phyloP scores from a whole-genome alignment of 345 rosid species.

The Trapa bicornis region DNA sequence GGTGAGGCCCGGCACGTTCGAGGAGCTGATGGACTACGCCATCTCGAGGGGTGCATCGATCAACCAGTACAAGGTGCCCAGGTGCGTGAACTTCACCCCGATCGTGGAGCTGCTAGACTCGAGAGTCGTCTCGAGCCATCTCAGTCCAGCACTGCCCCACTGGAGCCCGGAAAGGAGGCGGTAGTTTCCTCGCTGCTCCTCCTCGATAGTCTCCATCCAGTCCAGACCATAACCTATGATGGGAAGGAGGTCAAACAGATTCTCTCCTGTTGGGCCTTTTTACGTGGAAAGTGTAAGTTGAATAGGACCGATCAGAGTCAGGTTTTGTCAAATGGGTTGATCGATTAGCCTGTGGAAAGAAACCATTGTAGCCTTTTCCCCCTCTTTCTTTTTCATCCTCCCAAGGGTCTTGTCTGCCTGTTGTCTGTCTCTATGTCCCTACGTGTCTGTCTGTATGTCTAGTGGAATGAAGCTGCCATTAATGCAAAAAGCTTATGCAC shows the following conservation, averaged over 20 bases:
- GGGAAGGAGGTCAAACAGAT: constrained; percentile 11
- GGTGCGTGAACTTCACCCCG: constrained; percentile 85
- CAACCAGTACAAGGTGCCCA: constrained; percentile 89
- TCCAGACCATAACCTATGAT: no score
- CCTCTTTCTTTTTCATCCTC: background rate
- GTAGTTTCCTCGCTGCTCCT: constrained; percentile 16
- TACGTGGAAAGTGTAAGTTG: constrained; percentile 11
- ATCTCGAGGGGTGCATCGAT: constrained; percentile 93
- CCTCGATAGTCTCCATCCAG: background rate
- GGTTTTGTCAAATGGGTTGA: constrained; percentile 13
- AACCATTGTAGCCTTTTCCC: constrained; percentile 4
- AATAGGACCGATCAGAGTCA: constrained; percentile 22
- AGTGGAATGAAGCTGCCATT: background rate
- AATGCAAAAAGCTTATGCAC: background rate
- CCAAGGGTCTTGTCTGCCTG: no score
- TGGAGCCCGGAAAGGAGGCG: constrained; percentile 71
- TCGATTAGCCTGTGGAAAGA: constrained; percentile 14
- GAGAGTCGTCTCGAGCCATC: constrained; percentile 54
- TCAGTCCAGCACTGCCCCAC: constrained; percentile 59
- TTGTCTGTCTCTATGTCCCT: no score
- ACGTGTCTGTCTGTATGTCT: background rate
- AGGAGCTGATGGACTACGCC: constrained; percentile 92
- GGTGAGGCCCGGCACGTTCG: constrained; percentile 81
- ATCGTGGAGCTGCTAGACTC: constrained; percentile 82
- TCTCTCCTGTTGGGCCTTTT: constrained; percentile 5